Conservation (phyloP, 805 yeast genomes). For the Groenewaldozyma tartarivorans region DNA sequence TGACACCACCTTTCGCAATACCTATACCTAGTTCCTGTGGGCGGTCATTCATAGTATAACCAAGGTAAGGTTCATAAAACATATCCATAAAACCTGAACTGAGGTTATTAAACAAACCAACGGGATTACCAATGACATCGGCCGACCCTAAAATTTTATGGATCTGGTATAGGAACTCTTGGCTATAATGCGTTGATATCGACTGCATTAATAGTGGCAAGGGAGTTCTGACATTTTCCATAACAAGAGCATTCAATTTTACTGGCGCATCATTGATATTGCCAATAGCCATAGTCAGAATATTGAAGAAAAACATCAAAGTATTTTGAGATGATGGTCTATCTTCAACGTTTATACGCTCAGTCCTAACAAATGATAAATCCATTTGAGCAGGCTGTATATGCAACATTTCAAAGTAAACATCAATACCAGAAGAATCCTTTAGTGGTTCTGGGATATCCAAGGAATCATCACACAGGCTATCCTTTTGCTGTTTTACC, state of each 20-base stretch:
- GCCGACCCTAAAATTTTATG: slow-evolving; percentile 94
- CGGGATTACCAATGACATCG: slow-evolving; percentile 94
- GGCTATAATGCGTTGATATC: slow-evolving; percentile 78
- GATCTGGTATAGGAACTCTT: slow-evolving; percentile 82
- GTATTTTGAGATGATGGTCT: slow-evolving; percentile 53
- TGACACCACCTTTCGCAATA: slow-evolving; percentile 88
- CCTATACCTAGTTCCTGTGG: slow-evolving; percentile 96
- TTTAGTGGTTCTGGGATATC: slow-evolving; percentile 62
- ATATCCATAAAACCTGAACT: slow-evolving; percentile 95
- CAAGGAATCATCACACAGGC: slow-evolving; percentile 52
- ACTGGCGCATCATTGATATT: slow-evolving; percentile 96
- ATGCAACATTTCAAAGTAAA: slow-evolving; percentile 87
- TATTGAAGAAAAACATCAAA: slow-evolving; percentile 67
- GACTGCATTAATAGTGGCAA: slow-evolving; percentile 60
- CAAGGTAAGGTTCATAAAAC: slow-evolving; percentile 95
- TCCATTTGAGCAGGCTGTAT: slow-evolving; percentile 86
- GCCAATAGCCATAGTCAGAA: slow-evolving; percentile 93
- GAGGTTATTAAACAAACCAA: slow-evolving; percentile 85
- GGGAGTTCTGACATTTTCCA: slow-evolving; percentile 87
- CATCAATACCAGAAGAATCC: slow-evolving; percentile 51
- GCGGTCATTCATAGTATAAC: slow-evolving; percentile 84
- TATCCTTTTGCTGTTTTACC: slow-evolving; percentile 38
- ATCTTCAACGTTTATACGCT: slow-evolving; percentile 59
- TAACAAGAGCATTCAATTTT: slow-evolving; percentile 70
- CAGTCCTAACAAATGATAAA: slow-evolving; percentile 85